Evolutionary conservation across 139 green algal species (phyloP), one percentile per base, ranked within the genome.

Genomic region (Micractinium sp.): DNA sequence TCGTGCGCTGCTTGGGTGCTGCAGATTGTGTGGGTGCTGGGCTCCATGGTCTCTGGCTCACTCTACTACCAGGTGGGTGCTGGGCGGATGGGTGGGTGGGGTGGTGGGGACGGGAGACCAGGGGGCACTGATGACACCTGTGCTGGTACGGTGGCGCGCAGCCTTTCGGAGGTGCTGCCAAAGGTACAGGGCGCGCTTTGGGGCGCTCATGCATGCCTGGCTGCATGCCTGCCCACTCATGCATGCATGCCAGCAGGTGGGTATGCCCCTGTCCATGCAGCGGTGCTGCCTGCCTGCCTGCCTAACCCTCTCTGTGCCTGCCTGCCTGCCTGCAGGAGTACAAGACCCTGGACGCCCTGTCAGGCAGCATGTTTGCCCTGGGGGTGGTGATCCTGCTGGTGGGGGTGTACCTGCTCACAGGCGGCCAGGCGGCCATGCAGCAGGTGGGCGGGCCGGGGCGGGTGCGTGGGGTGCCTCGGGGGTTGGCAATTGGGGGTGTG

Each of bases 11-110:
- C 76, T 4, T 33, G 2, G 7, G 14, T 53, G 35, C 35, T 31
- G 78, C 78, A 98, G 74, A 98, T 98, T 87, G 92, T 89, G 27
- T 98, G 96, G 96, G 96, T 96, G 19, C 90, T 98, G 25, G 97
- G 98, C 85, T 95, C 90, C 71, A 96, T 98, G 60, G 60, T 97
- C 15, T 93, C 81, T 16, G 96, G 96, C 41, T 94, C 95, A 84
- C 83, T 98, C 31, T 98, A 98, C 85, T 98, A 85, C 82, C 74
- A 91, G 84, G 89, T 88, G 29, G 47, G 47, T 56, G 47, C n/a
- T n/a, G n/a, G n/a, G n/a, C n/a, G 47, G 47, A 56, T 56, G 47
- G 47, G 47, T 56, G 5, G 47, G 47, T 9, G 9, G 47, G 47
- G 47, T 56, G 47, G 47, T 56, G 47, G 47, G 47, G 47, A 16